These are phyloP conservation scores for Stylosanthes scabra DNA, from an alignment of 331 rosid species.

Conservation along the genomic window DNA sequence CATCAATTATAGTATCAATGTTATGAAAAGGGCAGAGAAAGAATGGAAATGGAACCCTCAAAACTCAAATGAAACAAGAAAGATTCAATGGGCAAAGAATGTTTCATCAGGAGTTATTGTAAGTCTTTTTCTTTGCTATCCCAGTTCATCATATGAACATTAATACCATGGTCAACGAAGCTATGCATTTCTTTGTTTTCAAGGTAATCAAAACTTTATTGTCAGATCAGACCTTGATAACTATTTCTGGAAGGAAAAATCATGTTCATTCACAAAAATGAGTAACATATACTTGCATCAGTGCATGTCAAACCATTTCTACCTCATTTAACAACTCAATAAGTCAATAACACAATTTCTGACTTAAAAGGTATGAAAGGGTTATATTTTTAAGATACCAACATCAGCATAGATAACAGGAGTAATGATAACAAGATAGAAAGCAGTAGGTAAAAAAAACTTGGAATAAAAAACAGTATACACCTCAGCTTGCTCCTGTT, in stretches of 20 bases:
- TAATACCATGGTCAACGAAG: not conserved
- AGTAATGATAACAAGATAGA: constrained; percentile 9
- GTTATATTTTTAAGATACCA: constrained; percentile 9
- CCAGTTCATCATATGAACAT: not conserved
- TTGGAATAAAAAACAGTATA: constrained; percentile 43
- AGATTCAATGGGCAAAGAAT: not conserved
- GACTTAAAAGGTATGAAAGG: not conserved
- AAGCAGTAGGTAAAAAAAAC: not conserved
- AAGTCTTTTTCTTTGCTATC: not conserved
- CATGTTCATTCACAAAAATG: constrained; percentile 30
- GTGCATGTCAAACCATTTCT: not conserved
- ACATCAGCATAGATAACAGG: constrained; percentile 14
- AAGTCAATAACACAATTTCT: not conserved
- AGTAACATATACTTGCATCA: constrained; percentile 9
- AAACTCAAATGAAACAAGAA: constrained; percentile 21
- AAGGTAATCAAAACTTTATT: constrained; percentile 25
- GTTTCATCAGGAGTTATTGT: not conserved
- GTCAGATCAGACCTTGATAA: constrained; percentile 2
- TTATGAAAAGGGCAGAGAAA: constrained; percentile 27
- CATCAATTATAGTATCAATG: constrained; percentile 7
- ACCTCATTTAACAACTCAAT: constrained; percentile 15
- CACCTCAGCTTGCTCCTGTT: constrained; percentile 79
- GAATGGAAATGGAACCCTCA: constrained; percentile 23
- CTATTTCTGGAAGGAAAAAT: constrained; percentile 8
- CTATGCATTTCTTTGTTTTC: not conserved